Conservation (phyloP, 1,139 yeast genomes). For the Nakaseomyces bracarensis region DNA sequence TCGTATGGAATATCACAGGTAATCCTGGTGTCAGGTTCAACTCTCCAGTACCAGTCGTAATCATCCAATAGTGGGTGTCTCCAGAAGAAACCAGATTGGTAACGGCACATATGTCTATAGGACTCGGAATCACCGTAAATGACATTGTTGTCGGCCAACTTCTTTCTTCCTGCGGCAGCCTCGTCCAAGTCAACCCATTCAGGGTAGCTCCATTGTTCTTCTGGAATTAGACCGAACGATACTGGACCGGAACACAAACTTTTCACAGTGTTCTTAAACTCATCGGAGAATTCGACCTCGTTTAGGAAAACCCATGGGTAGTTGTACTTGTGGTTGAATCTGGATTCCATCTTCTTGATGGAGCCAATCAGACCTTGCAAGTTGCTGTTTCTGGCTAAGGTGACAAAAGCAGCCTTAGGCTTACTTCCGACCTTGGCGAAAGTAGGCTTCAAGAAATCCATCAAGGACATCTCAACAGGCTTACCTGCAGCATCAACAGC, state of each 20-base stretch:
- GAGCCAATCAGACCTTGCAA: conserved; percentile 44
- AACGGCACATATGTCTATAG: conserved; percentile 87
- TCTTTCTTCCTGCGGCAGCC: conserved; percentile 46
- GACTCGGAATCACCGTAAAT: conserved; percentile 58
- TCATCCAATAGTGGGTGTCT: conserved; percentile 63
- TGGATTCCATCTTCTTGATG: conserved; percentile 48
- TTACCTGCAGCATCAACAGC: conserved; percentile 7
- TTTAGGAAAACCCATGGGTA: conserved; percentile 79
- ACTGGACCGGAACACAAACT: conserved; percentile 42
- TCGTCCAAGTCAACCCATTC: conserved; percentile 49
- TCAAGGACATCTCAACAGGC: conserved; percentile 6
- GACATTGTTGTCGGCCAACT: conserved; percentile 42
- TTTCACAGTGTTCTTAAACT: conserved; percentile 42
- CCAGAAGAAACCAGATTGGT: conserved; percentile 84
- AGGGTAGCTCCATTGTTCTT: conserved; percentile 51
- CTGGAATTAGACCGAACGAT: conserved; percentile 49
- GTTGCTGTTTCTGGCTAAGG: conserved; percentile 64
- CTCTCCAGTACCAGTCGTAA: conserved; percentile 91
- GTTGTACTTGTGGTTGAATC: conserved; percentile 58
- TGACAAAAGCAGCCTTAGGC: conserved; percentile 59
- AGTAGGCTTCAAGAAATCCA: conserved; percentile 12
- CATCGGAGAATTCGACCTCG: conserved; percentile 54
- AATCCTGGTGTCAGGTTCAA: conserved; percentile 74
- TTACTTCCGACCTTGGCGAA: conserved; percentile 15
- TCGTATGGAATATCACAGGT: conserved; percentile 78